phyloP scores from a whole-genome alignment of 2,329 filamentous ascomycete species.

The Hypoxylon sp. region DNA sequence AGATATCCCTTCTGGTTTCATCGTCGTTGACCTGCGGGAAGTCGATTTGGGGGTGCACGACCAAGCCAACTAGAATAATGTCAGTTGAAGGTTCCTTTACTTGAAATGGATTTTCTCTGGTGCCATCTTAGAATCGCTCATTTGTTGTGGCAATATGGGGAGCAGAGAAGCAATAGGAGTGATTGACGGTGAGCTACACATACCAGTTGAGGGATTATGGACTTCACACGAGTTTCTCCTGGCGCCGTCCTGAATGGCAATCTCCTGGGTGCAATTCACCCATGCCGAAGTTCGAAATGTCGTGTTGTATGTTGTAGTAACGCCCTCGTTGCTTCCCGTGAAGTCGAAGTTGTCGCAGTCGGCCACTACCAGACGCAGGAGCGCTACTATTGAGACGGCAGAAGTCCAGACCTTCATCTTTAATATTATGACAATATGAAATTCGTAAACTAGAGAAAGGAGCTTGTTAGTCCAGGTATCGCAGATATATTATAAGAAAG shows the following conservation, averaged over 20 bases:
- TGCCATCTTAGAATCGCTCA: neutral
- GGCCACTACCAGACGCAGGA: constrained; percentile 18
- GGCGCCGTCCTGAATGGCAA: neutral
- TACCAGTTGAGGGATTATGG: constrained; percentile 13
- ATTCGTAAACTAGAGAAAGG: constrained; percentile 6
- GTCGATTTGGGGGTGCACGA: constrained; percentile 17
- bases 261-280: constrained; percentile 14
- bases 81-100: neutral
- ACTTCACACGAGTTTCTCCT: constrained; percentile 8
- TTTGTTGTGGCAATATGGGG: neutral
- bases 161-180: neutral
- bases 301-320: constrained; percentile 6
- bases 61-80: constrained; percentile 18
- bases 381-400: neutral
- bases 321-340: constrained; percentile 15
- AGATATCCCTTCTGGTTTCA: constrained; percentile 8
- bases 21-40: constrained; percentile 1
- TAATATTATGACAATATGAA: neutral
- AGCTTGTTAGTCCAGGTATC: neutral
- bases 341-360: constrained; percentile 32
- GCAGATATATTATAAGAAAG: neutral
- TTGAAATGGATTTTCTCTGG: neutral
- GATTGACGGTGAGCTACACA: neutral
- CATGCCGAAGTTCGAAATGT: constrained; percentile 6
- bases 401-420: constrained; percentile 25